phyloP scores from a whole-genome alignment of 208 protist species.

The Trypanosomatidae sp. region DNA sequence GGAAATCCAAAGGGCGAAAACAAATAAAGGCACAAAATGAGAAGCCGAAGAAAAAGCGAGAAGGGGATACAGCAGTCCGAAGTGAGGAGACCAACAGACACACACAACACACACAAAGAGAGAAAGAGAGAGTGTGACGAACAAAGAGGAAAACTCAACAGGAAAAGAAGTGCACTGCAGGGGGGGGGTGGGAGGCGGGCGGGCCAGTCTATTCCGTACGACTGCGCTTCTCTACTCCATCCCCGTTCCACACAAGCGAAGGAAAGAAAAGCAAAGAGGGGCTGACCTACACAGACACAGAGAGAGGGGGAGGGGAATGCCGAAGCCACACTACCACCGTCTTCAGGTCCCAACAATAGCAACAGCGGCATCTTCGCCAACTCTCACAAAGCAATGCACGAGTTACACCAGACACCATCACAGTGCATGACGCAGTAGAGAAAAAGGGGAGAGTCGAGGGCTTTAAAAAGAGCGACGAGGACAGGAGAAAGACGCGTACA shows the following conservation, averaged over 20 bases:
- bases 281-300: not conserved
- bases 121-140: not conserved
- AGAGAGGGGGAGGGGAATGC: not conserved
- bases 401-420: not conserved
- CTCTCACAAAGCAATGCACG: not conserved
- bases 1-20: not conserved
- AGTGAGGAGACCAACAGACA: not conserved
- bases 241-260: not conserved
- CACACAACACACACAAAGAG: no score
- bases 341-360: not conserved
- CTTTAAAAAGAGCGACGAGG: not conserved
- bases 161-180: not conserved
- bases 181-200: not conserved
- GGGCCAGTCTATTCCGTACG: no score
- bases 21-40: not conserved
- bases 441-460: not conserved
- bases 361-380: not conserved
- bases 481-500: not conserved
- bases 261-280: not conserved
- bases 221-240: not conserved
- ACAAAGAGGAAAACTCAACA: not conserved
- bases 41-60: not conserved
- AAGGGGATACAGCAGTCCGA: not conserved
- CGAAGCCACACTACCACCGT: not conserved
- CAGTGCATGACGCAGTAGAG: not conserved